phyloP scores from a whole-genome alignment of 441 rosid species.

The Euphorbia corollata region DNA sequence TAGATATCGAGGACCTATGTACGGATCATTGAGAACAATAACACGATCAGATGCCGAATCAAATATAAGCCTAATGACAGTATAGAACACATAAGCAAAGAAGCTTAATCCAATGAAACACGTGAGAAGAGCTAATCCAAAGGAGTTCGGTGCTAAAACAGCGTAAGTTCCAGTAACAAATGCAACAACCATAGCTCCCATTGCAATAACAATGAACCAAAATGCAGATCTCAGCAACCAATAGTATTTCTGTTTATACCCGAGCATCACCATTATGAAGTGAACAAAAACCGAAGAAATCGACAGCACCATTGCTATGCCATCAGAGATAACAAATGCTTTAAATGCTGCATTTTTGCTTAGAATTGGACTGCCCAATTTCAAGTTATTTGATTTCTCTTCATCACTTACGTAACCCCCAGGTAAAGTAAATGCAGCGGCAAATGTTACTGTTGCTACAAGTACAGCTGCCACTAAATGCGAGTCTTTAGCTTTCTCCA shows the following conservation, averaged over 20 bases:
- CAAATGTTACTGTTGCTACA: too few species aligned
- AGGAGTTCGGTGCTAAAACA: neutral
- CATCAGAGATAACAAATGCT: neutral
- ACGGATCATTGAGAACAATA: too few species aligned
- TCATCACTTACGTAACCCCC: too few species aligned
- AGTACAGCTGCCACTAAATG: constrained; percentile 18
- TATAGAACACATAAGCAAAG: neutral
- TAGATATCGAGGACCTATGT: too few species aligned
- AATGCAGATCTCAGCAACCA: neutral
- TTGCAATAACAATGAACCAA: neutral
- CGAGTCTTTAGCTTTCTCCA: neutral
- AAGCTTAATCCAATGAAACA: neutral
- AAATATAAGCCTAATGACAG: too few species aligned
- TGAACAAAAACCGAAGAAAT: constrained; percentile 2
- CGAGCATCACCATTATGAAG: neutral
- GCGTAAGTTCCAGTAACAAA: constrained; percentile 13
- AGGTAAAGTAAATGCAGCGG: too few species aligned
- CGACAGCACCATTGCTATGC: neutral
- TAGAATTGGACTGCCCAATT: neutral
- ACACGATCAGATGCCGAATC: too few species aligned
- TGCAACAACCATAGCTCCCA: constrained; percentile 16
- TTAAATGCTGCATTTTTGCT: neutral
- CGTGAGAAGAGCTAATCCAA: neutral
- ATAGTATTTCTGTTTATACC: neutral
- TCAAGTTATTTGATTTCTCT: neutral